A percentile compares a stretch with the other conserved stretches of the same genome.
phyloP scores from a whole-genome alignment of 164 flowering plant species.

The Akebia trifoliata region DNA sequence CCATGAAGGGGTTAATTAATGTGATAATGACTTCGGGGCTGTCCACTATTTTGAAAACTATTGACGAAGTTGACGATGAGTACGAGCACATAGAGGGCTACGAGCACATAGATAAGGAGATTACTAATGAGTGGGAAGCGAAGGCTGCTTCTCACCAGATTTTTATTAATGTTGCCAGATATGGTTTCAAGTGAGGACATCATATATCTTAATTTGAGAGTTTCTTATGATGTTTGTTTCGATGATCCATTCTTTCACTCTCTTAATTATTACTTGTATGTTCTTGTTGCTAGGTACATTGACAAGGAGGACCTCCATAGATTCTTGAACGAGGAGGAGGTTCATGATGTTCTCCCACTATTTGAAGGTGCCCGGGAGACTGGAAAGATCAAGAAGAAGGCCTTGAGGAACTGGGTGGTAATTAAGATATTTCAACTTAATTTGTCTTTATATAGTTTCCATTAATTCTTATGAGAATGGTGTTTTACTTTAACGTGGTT shows the following conservation, averaged over 20 bases:
- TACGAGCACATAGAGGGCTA: conserved; percentile 44
- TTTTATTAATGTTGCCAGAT: conserved; percentile 76
- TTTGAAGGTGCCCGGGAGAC: conserved; percentile 71
- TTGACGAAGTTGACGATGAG: too few relatives aligned
- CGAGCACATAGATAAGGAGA: conserved; percentile 44
- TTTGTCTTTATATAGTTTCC: too few relatives aligned
- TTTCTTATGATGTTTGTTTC: background rate
- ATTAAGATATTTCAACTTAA: too few relatives aligned
- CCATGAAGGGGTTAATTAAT: conserved; percentile 58
- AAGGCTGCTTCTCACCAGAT: conserved; percentile 58
- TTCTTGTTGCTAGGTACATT: conserved; percentile 45
- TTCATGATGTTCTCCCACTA: conserved; percentile 45
- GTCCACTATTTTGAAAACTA: conserved; percentile 44
- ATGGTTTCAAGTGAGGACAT: conserved; percentile 51
- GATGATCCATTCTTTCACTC: background rate
- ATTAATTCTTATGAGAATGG: background rate
- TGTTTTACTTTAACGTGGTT: background rate
- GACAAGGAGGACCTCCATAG: conserved; percentile 69
- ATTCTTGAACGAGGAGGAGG: conserved; percentile 69
- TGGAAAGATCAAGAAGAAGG: conserved; percentile 50
- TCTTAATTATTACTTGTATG: conserved; percentile 2
- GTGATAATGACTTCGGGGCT: conserved; percentile 47
- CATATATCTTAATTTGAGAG: background rate
- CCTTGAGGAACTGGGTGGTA: conserved; percentile 81
- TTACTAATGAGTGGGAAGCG: conserved; percentile 76